Percentiles rank a stretch among this genome's conserved stretches.
Evolutionary conservation across 2,329 filamentous ascomycete species (phyloP).

Genomic region (Sporothrix euskadiensis): DNA sequence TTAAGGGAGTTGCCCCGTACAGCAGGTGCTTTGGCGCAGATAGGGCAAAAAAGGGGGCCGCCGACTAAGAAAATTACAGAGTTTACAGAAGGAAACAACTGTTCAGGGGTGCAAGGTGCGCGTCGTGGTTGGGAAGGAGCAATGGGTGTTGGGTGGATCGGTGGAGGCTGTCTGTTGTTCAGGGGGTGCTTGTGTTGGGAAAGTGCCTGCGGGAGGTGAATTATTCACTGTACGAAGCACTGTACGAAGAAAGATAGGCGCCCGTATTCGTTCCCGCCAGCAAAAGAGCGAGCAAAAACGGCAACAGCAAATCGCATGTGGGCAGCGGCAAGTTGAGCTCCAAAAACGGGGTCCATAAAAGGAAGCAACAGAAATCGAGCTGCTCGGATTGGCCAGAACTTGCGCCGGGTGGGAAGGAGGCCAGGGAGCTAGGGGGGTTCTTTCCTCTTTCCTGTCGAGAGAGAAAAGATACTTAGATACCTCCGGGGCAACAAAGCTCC

Average conservation of each 20-base stretch:
- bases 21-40: neutral
- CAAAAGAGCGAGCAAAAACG: neutral
- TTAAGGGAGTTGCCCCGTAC: neutral
- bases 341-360: neutral
- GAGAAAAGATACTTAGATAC: slow-evolving; percentile 7
- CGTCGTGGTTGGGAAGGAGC: neutral
- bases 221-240: neutral
- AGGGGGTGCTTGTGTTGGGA: neutral
- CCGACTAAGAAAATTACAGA: neutral
- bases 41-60: neutral
- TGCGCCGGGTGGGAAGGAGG: neutral
- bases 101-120: neutral
- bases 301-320: neutral
- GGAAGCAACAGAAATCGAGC: slow-evolving; percentile 26
- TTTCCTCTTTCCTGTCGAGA: neutral
- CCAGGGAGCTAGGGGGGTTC: slow-evolving; percentile 1
- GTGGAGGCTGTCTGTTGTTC: neutral
- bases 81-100: neutral
- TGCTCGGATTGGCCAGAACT: slow-evolving; percentile 30
- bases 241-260: neutral
- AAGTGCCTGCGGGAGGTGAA: neutral
- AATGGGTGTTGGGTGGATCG: slow-evolving; percentile 17
- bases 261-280: slow-evolving; percentile 17
- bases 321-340: neutral
- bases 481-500: neutral